Percentiles rank a stretch among this genome's conserved stretches.
Conservation (phyloP, 2,329 filamentous ascomycete species). For the Aspergillus niger region DNA sequence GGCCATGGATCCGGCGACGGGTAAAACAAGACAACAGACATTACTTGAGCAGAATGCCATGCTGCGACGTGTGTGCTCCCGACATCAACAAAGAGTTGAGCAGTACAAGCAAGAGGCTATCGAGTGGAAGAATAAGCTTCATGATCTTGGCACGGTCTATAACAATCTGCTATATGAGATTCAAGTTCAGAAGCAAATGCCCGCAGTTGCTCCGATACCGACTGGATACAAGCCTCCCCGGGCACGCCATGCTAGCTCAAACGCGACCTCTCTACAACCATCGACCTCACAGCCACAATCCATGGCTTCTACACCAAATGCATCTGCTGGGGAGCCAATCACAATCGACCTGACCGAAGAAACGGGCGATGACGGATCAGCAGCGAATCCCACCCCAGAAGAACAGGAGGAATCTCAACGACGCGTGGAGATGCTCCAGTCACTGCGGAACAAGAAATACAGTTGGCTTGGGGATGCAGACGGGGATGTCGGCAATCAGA, state of each 20-base stretch:
- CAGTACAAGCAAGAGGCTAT: slow-evolving; percentile 31
- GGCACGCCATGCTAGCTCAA: background rate
- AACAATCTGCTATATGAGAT: slow-evolving; percentile 31
- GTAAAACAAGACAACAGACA: slow-evolving; percentile 27
- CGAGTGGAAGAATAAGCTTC: slow-evolving; percentile 27
- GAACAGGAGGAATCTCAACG: slow-evolving; percentile 10
- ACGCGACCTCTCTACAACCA: background rate
- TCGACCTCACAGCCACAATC: background rate
- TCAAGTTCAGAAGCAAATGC: slow-evolving; percentile 20
- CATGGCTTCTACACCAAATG: background rate
- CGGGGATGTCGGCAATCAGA: background rate
- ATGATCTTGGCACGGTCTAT: slow-evolving; percentile 25
- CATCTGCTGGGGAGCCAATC: slow-evolving; percentile 7
- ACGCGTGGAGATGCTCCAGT: slow-evolving; percentile 23
- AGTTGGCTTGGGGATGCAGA: slow-evolving; percentile 29
- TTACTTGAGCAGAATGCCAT: slow-evolving; percentile 25
- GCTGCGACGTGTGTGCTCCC: slow-evolving; percentile 28
- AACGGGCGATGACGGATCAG: slow-evolving; percentile 2
- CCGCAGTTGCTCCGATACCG: slow-evolving; percentile 21
- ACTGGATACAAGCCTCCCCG: slow-evolving; percentile 22
- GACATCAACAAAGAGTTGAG: slow-evolving; percentile 27
- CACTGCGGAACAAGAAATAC: slow-evolving; percentile 35
- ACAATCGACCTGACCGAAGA: slow-evolving; percentile 28
- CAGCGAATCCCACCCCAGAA: background rate
- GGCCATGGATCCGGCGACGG: slow-evolving; percentile 29